Conservation (phyloP, 2,329 filamentous ascomycete genomes). For the Aspergillus phoenicis region DNA sequence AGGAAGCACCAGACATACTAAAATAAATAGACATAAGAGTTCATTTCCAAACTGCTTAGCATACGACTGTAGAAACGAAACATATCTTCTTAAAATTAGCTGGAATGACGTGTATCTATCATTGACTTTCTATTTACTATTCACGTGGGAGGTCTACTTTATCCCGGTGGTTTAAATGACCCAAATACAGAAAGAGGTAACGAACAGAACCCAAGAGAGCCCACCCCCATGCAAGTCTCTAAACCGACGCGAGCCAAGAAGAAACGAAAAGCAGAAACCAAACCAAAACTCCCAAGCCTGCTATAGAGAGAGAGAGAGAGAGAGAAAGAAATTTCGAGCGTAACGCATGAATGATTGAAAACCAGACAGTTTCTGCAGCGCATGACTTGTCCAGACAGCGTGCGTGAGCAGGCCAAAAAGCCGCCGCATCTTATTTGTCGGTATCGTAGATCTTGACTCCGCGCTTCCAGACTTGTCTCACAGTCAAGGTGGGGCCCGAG, state of each 20-base stretch:
- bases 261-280: not conserved
- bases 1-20: not conserved
- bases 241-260: not conserved
- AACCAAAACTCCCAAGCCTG: not conserved
- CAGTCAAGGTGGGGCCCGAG: constrained; percentile 36
- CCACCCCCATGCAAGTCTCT: not conserved
- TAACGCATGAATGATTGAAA: not conserved
- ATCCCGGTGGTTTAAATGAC: not conserved
- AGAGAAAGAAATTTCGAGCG: not conserved
- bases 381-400: not conserved
- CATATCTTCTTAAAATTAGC: not conserved
- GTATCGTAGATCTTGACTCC: constrained; percentile 44
- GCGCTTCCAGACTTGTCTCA: constrained; percentile 49
- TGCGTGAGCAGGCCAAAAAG: no score
- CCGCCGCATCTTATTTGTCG: constrained; percentile 27
- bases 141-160: not conserved
- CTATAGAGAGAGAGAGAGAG: not conserved
- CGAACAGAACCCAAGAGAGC: no score
- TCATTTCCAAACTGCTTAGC: not conserved
- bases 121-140: not conserved
- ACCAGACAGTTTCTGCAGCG: not conserved
- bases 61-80: no score
- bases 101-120: not conserved
- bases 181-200: not conserved
- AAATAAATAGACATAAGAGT: not conserved